phyloP scores from a whole-genome alignment of 129 eudicot genomes.

The Lonicera japonica region DNA sequence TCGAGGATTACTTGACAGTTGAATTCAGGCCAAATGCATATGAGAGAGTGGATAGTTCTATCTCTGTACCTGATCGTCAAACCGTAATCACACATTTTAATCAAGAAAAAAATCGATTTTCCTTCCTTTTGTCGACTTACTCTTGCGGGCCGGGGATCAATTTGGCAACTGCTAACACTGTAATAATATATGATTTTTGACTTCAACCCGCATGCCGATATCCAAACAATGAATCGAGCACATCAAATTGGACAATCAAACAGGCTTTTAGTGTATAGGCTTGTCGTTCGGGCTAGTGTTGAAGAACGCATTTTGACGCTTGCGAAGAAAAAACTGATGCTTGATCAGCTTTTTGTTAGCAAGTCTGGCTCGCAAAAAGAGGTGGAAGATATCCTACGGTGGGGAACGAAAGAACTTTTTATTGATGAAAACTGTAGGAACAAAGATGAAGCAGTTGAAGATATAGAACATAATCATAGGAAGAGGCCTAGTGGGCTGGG shows the following conservation, averaged over 20 bases:
- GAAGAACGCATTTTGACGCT: conserved; percentile 96
- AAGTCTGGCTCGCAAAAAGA: conserved; percentile 89
- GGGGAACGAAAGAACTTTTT: conserved; percentile 96
- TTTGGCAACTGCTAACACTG: conserved; percentile 96
- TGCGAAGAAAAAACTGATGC: conserved; percentile 92
- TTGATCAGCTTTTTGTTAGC: conserved; percentile 91
- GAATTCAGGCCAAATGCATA: conserved; percentile 81
- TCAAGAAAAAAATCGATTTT: conserved; percentile 80
- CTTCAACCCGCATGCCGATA: conserved; percentile 96
- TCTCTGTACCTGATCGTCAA: conserved; percentile 88
- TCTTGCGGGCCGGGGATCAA: conserved; percentile 96
- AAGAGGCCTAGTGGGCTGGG: conserved; percentile 82
- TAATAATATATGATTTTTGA: conserved; percentile 92
- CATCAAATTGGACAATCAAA: conserved; percentile 95
- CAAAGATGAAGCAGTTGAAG: conserved; percentile 39
- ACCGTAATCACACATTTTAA: conserved; percentile 93
- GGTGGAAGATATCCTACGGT: conserved; percentile 87
- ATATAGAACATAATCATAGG: conserved; percentile 46
- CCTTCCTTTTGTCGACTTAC: conserved; percentile 77
- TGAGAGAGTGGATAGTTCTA: conserved; percentile 98
- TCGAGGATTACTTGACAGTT: conserved; percentile 78
- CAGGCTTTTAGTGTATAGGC: conserved; percentile 83
- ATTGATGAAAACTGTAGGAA: conserved; percentile 22
- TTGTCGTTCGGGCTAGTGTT: conserved; percentile 96
- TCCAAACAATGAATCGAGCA: conserved; percentile 98